Evolutionary conservation across 371 early-diverging fungal species (phyloP).

Genomic region (Chytridium lagenaria): DNA sequence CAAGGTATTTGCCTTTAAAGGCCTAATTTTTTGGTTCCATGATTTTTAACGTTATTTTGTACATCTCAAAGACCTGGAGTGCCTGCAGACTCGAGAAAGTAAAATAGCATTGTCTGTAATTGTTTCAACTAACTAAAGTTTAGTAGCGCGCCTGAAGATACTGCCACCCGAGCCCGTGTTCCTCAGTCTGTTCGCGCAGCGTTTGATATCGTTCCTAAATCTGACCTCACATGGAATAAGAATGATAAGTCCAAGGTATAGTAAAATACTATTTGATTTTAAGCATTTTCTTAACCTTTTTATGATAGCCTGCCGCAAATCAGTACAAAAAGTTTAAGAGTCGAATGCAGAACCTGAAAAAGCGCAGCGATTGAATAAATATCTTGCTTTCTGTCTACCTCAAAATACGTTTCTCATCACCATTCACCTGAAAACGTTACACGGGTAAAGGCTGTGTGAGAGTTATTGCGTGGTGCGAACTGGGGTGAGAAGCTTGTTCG

Average conservation of each 20-base stretch:
- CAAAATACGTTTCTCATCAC: neutral
- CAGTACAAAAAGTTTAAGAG: conserved; percentile 18
- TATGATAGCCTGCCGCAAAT: neutral
- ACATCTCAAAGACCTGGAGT: conserved; percentile 31
- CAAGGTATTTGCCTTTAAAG: neutral
- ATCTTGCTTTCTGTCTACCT: neutral
- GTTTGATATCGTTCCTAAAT: conserved; percentile 28
- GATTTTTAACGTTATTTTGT: conserved; percentile 26
- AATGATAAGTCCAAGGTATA: conserved; percentile 9
- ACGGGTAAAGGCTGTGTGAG: too few relatives aligned
- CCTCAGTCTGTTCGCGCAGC: conserved; percentile 12
- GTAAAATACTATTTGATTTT: neutral
- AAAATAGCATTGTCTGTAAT: neutral
- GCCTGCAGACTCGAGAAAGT: neutral
- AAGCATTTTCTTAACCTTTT: neutral
- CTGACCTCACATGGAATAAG: conserved; percentile 17
- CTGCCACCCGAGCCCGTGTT: conserved; percentile 15
- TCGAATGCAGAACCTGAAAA: conserved; percentile 18
- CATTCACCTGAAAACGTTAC: too few relatives aligned
- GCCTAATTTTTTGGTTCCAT: neutral
- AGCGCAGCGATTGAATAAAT: neutral
- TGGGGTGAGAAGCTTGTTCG: too few relatives aligned
- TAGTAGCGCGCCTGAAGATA: neutral
- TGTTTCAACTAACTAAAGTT: neutral
- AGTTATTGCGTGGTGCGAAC: too few relatives aligned